Base-by-base conservation (phyloP, 164 flowering plant genomes). In the Vitis rotundifolia region DNA sequence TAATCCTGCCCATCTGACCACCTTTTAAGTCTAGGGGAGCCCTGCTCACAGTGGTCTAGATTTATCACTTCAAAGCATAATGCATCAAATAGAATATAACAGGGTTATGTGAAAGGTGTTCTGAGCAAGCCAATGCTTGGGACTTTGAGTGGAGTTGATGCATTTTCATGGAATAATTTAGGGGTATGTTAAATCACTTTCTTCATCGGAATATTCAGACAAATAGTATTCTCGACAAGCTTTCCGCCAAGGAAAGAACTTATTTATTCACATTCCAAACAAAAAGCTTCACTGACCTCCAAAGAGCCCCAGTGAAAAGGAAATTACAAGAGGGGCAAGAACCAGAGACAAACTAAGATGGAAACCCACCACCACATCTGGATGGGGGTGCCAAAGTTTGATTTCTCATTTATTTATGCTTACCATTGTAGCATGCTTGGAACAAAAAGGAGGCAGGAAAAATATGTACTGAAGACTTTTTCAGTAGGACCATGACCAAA, bases 401-500 rank as follows among this genome's bases (percentile, higher is more conserved):
- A 15, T 50, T 70, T 70, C 51, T 61, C 31, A 9, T 37, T 31
- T 52, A 29, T 18, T 53, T 13, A 51, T 13, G 7, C 29, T 31
- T 13, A 31, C 28, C 13, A n/a, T 13, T 28, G 8, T n/a, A 53
- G 0, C 18, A 67, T 28, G 70, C 37, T 22, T 49, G 49, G 31
- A 65, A 29, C 60, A 66, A 37, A 29, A 49, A 16, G 37, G 19
- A 44, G 49, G 44, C 26, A 9, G 47, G 44, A 55, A 12, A 57
- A 9, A 47, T 61, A 22, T 60, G 29, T 31, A 28, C 16, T 18
- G 49, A 60, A 9, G 29, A 59, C 29, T 67, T 63, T n/a, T 67
- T 70, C 55, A 84, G 62, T 67, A 80, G 55, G 87, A 75, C 91
- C 95, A 90, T 18, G 87, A 85, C 89, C 88, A 85, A 14, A 82